These are phyloP conservation scores for Phytopythium delawarense DNA, from an alignment of 352 stramenopile species.

Conservation along the genomic window DNA sequence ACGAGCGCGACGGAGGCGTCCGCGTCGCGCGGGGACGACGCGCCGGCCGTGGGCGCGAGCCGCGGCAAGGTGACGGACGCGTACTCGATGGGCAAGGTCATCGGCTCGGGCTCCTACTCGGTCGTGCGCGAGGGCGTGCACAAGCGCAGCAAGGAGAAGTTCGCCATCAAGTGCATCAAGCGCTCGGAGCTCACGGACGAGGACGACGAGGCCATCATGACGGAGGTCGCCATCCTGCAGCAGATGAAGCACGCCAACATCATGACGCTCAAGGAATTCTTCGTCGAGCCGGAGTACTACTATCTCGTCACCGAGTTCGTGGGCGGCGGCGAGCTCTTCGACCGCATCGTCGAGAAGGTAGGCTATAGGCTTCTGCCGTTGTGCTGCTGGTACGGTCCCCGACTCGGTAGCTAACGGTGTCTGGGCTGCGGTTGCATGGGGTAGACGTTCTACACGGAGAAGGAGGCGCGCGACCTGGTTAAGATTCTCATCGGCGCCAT, in stretches of 20 bases:
- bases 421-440: not conserved
- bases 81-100: conserved; percentile 75
- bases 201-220: conserved; percentile 75
- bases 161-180: conserved; percentile 90
- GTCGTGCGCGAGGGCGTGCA: conserved; percentile 83
- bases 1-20: conserved; percentile 5
- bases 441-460: conserved; percentile 80
- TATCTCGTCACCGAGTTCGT: conserved; percentile 90
- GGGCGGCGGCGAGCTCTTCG: conserved; percentile 84
- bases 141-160: conserved; percentile 76
- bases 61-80: conserved; percentile 60
- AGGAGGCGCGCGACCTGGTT: conserved; percentile 79
- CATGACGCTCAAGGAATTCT: conserved; percentile 90
- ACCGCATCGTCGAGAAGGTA: conserved; percentile 86
- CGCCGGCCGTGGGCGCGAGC: conserved; percentile 15
- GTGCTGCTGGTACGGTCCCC: not conserved
- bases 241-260: conserved; percentile 89
- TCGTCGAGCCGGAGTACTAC: conserved; percentile 83
- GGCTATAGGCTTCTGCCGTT: not conserved
- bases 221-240: conserved; percentile 80
- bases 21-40: conserved; percentile 14
- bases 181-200: conserved; percentile 62
- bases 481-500: conserved; percentile 77
- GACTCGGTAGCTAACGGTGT: not conserved
- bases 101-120: conserved; percentile 89